Conservation (phyloP, 176 grass and related monocot species). For the Guadua angustifolia region DNA sequence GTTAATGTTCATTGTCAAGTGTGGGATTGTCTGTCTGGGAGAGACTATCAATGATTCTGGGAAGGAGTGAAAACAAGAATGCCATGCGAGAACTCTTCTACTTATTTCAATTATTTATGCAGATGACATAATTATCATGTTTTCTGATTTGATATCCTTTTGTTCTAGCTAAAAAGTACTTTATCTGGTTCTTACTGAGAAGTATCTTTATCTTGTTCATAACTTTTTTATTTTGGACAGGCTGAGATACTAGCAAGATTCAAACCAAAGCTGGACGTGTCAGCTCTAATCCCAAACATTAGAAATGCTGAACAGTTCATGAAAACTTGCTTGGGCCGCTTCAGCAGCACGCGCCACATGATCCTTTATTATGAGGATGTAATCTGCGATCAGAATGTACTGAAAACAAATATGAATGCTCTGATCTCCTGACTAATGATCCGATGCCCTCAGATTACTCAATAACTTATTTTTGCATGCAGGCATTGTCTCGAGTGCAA, state of each 20-base stretch:
- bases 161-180: background rate
- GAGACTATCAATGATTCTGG: no score
- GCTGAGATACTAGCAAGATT: constrained; percentile 88
- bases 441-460: background rate
- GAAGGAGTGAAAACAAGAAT: background rate
- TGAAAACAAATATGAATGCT: background rate
- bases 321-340: constrained; percentile 48
- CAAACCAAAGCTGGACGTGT: constrained; percentile 66
- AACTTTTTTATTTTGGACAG: constrained; percentile 43
- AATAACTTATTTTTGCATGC: constrained; percentile 3
- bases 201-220: background rate
- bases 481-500: constrained; percentile 72
- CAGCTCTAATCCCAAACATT: constrained; percentile 61
- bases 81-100: background rate
- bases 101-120: background rate
- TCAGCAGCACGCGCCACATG: constrained; percentile 64
- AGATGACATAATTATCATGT: background rate
- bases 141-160: constrained; percentile 18
- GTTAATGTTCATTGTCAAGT: background rate
- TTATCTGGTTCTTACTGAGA: background rate
- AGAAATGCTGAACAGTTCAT: constrained; percentile 56
- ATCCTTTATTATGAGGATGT: constrained; percentile 91
- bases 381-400: constrained; percentile 63
- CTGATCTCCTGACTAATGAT: background rate
- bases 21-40: no score